A percentile compares a stretch with the other conserved stretches of the same genome.
Evolutionary conservation across 2,329 filamentous ascomycete species (phyloP).

Genomic region (Hypoxylon sp.): DNA sequence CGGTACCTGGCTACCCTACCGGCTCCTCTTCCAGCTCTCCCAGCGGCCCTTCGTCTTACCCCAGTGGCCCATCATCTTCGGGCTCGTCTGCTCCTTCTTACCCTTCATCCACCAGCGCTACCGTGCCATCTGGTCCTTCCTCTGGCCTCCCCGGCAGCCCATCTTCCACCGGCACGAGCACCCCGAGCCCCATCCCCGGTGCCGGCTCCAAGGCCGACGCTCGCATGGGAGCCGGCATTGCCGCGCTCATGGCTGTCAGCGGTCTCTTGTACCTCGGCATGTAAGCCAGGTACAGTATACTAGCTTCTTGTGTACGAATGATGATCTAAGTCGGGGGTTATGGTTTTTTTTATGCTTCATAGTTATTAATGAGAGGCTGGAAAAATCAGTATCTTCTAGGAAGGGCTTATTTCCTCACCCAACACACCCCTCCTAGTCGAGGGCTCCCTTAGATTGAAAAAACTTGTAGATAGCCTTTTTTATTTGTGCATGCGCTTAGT

Average conservation of each 20-base stretch:
- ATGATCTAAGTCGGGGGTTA: constrained; percentile 15
- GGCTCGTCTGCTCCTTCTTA: constrained; percentile 13
- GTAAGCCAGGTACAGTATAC: constrained; percentile 33
- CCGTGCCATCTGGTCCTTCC: constrained; percentile 28
- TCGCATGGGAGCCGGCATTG: constrained; percentile 42
- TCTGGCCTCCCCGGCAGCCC: constrained; percentile 14
- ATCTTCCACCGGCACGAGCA: constrained; percentile 5
- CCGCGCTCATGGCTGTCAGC: constrained; percentile 43
- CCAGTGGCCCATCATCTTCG: constrained; percentile 14
- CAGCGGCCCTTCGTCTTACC: constrained; percentile 8
- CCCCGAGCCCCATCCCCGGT: constrained; percentile 23
- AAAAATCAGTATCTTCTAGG: constrained; percentile 16
- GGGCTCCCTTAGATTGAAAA: constrained; percentile 19
- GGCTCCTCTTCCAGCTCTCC: constrained; percentile 8
- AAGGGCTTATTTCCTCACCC: constrained; percentile 6
- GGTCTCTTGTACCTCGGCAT: constrained; percentile 47
- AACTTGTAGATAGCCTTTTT: constrained; percentile 38
- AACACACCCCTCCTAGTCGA: constrained; percentile 23
- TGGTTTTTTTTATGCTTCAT: constrained; percentile 12
- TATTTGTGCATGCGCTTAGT: constrained; percentile 26
- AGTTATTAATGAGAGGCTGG: constrained; percentile 27
- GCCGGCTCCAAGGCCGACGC: constrained; percentile 38
- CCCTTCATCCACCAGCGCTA: constrained; percentile 6
- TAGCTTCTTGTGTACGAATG: constrained; percentile 15
- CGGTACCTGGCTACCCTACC: constrained; percentile 3